A percentile compares a stretch with the other conserved stretches of the same genome.
Conservation (phyloP, 345 rosid genomes). For the Camelina hispida region DNA sequence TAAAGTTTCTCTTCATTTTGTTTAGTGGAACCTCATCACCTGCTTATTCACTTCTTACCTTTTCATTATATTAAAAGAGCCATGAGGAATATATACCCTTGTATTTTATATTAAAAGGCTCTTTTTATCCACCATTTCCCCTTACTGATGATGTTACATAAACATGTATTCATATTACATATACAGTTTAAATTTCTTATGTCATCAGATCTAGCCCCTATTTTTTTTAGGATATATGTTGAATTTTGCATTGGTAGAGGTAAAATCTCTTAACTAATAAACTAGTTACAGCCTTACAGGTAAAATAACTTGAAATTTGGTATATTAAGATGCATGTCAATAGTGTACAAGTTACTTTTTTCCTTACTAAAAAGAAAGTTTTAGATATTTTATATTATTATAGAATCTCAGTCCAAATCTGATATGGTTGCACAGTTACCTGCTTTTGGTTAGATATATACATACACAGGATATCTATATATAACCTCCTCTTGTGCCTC, state of each 20-base stretch:
- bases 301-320: conserved; percentile 3
- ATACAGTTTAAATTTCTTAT: conserved; percentile 4
- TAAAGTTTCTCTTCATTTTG: conserved; percentile 41
- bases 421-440: conserved; percentile 29
- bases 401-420: conserved; percentile 35
- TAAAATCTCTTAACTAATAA: background rate
- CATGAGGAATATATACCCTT: conserved; percentile 43
- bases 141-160: conserved; percentile 25
- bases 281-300: background rate
- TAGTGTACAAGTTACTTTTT: conserved; percentile 4
- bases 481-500: conserved; percentile 37
- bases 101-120: conserved; percentile 24
- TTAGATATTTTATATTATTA: conserved; percentile 34
- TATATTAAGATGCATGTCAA: conserved; percentile 6
- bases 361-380: background rate
- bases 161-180: conserved; percentile 38
- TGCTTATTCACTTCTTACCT: conserved; percentile 37
- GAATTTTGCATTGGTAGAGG: background rate
- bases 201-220: conserved; percentile 26
- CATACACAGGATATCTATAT: conserved; percentile 38
- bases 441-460: conserved; percentile 32
- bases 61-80: conserved; percentile 26
- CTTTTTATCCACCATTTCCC: conserved; percentile 23
- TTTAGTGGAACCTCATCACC: conserved; percentile 44
- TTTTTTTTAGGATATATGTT: conserved; percentile 7